phyloP scores from a whole-genome alignment of 352 stramenopile genomes.

The Paralagenidium karlingii region DNA sequence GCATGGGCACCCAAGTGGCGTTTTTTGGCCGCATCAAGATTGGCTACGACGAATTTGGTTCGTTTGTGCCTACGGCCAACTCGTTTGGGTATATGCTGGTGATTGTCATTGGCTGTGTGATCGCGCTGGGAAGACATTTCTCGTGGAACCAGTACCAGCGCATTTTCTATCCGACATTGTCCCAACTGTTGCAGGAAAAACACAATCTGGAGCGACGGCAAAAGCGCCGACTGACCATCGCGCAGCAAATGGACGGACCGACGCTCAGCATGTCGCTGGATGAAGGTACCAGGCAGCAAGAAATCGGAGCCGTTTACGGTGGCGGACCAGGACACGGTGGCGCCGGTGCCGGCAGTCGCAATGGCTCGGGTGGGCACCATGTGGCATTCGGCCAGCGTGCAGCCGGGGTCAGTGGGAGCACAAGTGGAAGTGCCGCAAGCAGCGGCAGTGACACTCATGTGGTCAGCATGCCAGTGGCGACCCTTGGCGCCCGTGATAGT shows the following conservation, averaged over 20 bases:
- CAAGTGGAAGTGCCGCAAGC: too few species aligned
- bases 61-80: slow-evolving; percentile 39
- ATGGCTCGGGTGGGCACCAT: too few species aligned
- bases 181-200: slow-evolving; percentile 57
- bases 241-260: slow-evolving; percentile 57
- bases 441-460: too few species aligned
- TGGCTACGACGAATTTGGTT: slow-evolving; percentile 65
- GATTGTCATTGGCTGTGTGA: slow-evolving; percentile 44
- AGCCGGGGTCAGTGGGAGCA: too few species aligned
- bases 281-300: too few species aligned
- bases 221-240: slow-evolving; percentile 50
- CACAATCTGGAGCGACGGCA: slow-evolving; percentile 18
- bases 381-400: too few species aligned
- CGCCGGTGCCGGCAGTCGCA: too few species aligned
- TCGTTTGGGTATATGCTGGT: slow-evolving; percentile 51
- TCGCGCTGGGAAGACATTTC: slow-evolving; percentile 61
- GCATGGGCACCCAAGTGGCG: slow-evolving; percentile 31
- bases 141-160: slow-evolving; percentile 73
- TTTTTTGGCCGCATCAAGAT: slow-evolving; percentile 61
- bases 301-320: too few species aligned
- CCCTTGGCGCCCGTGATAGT: too few species aligned
- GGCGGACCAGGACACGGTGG: too few species aligned
- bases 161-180: slow-evolving; percentile 53
- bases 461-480: too few species aligned
- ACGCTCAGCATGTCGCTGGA: slow-evolving; percentile 69